Conservation (phyloP, 2,329 filamentous ascomycete genomes). For the Aspergillus proliferans region DNA sequence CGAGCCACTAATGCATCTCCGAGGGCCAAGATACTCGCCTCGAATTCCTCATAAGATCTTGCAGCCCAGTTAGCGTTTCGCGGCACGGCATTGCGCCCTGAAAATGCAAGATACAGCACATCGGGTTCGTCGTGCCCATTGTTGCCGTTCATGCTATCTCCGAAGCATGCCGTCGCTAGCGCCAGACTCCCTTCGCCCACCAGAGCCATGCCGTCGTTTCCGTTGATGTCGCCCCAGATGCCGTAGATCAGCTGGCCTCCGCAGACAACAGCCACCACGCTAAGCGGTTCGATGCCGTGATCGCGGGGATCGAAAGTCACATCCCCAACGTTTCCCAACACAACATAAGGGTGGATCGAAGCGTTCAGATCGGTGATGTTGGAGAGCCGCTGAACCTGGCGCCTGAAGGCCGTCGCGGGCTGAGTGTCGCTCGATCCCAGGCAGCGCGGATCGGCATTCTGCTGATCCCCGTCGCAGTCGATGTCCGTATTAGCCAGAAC, state of each 20-base stretch:
- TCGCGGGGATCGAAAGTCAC: constrained; percentile 3
- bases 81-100: constrained; percentile 2
- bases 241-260: constrained; percentile 5
- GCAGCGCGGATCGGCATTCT: constrained; percentile 4
- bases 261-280: constrained; percentile 6
- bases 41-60: constrained; percentile 2
- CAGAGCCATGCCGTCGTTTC: constrained; percentile 1
- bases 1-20: constrained; percentile 2
- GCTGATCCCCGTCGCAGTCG: constrained; percentile 10
- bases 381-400: constrained; percentile 3
- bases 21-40: constrained; percentile 1
- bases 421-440: constrained; percentile 4
- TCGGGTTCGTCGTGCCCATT: constrained; percentile 2
- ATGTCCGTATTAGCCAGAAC: constrained; percentile 13
- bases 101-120: constrained; percentile 8
- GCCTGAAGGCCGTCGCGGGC: constrained; percentile 8
- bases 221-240: constrained; percentile 7
- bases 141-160: background rate
- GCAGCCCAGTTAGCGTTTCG: constrained; percentile 3
- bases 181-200: constrained; percentile 6
- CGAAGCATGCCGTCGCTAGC: constrained; percentile 6
- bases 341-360: constrained; percentile 20
- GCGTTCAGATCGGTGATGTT: constrained; percentile 17
- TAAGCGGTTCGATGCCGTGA: constrained; percentile 2
- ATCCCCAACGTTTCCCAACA: constrained; percentile 15